These are phyloP conservation scores for Fraxinus paxiana DNA, from an alignment of 305 asterid species.

Conservation along the genomic window DNA sequence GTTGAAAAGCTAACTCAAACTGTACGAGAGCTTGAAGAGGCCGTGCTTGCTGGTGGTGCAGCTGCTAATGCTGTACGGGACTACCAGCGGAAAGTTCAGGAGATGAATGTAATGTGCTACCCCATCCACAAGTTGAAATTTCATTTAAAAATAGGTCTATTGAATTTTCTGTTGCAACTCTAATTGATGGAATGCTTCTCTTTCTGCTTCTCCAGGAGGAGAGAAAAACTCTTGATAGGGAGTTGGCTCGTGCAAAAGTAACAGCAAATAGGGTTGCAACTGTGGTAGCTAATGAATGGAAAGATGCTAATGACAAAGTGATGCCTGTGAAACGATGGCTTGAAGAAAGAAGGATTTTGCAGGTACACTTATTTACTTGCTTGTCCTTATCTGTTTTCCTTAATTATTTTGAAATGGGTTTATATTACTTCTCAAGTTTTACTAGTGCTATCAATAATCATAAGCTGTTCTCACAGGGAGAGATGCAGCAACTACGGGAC, in stretches of 20 bases:
- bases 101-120: slow-evolving; percentile 74
- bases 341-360: slow-evolving; percentile 91
- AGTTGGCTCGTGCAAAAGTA: slow-evolving; percentile 96
- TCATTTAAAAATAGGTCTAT: slow-evolving; percentile 5
- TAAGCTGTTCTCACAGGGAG: slow-evolving; percentile 58
- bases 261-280: slow-evolving; percentile 98
- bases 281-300: slow-evolving; percentile 98
- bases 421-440: neutral
- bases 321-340: slow-evolving; percentile 99
- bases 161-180: slow-evolving; percentile 12
- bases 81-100: slow-evolving; percentile 98
- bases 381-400: neutral
- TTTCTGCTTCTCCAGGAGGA: slow-evolving; percentile 60
- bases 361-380: slow-evolving; percentile 40
- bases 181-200: slow-evolving; percentile 12
- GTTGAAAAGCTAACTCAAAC: slow-evolving; percentile 98
- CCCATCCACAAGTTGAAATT: neutral
- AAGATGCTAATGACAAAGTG: slow-evolving; percentile 96
- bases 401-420: slow-evolving; percentile 1
- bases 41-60: slow-evolving; percentile 99
- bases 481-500: slow-evolving; percentile 94
- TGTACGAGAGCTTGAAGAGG: slow-evolving; percentile 98
- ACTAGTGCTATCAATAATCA: slow-evolving; percentile 1
- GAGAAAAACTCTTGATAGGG: slow-evolving; percentile 93
- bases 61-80: slow-evolving; percentile 99